Evolutionary conservation across 768 basidiomycete genomes (phyloP), one percentile per base, ranked within the genome.

Genomic region (Boletus fagicola): DNA sequence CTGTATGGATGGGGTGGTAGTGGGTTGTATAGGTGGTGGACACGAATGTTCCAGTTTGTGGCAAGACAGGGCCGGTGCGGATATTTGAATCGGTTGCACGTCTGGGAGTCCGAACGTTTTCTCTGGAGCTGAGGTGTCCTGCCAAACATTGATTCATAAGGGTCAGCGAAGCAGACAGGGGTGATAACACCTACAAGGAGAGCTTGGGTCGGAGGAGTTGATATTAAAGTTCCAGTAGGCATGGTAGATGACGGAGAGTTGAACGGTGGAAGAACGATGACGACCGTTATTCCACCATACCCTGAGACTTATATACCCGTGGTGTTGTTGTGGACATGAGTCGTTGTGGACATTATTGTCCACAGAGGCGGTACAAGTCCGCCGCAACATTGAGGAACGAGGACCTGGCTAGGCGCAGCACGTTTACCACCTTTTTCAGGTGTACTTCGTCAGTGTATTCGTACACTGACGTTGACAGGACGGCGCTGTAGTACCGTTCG

Each of bases 311-410:
- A 56, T 68, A 67, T 65, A 59, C 28, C 43, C 3, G 24, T 28
- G 44, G 53, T 22, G 7, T 39, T 28, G 22, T 16, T 50, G 59
- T 57, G 60, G 55, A 56, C 49, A 51, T 47, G 20, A 16, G 9
- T 44, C 20, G 30, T 39, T 40, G 63, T 65, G 66, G 59, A 45
- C 57, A 7, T n/a, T 33, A 58, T 56, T 54, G 62, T 61, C 58
- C 53, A 59, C 62, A 33, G 38, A 48, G 24, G 46, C 24, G 4
- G 9, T 18, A 38, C 16, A 54, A 12, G 52, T 56, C 46, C 52
- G 58, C 46, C 35, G 45, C 59, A 49, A 54, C 57, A n/a, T 38
- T n/a, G 16, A 16, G 51, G 39, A 10, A 10, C 26, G 40, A 26
- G 36, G 22, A 49, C 39, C 52, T 20, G 30, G 30, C 35, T 11